phyloP scores from a whole-genome alignment of 2,329 filamentous ascomycete species.

The Stagonosporopsis chrysanthemi region DNA sequence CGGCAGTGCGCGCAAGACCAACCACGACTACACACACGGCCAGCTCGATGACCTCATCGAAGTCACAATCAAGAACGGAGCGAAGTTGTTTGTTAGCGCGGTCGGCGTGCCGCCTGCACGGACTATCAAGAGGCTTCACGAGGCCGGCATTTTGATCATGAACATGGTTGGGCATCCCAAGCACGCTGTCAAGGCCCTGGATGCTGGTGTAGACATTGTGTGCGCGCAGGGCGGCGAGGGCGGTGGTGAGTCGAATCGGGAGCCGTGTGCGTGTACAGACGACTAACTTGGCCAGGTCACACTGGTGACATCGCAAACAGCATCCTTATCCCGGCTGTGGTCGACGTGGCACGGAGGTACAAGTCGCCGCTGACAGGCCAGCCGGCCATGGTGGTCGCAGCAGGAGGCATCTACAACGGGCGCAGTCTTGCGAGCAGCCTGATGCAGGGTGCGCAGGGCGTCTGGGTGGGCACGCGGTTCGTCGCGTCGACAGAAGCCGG shows the following conservation, averaged over 20 bases:
- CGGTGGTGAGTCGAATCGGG: constrained; percentile 59
- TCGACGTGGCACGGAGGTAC: constrained; percentile 80
- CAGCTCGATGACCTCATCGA: constrained; percentile 87
- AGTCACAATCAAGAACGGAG: constrained; percentile 84
- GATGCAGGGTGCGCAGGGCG: constrained; percentile 86
- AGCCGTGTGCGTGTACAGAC: too few relatives aligned
- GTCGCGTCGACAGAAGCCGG: constrained; percentile 83
- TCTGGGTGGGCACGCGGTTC: constrained; percentile 95
- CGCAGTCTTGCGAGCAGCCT: constrained; percentile 79
- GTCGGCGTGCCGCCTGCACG: constrained; percentile 82
- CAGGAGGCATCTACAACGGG: constrained; percentile 86
- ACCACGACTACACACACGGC: constrained; percentile 93
- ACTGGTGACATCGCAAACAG: constrained; percentile 86
- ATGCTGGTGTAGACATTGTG: constrained; percentile 86
- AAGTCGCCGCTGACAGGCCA: constrained; percentile 73
- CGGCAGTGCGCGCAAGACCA: constrained; percentile 82
- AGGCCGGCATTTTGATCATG: constrained; percentile 84
- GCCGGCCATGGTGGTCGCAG: constrained; percentile 82
- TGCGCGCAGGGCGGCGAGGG: constrained; percentile 94
- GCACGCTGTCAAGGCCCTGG: constrained; percentile 87
- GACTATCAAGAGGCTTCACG: constrained; percentile 79
- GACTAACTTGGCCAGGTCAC: constrained; percentile 56
- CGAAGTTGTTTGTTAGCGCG: constrained; percentile 83
- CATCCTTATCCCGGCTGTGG: constrained; percentile 86
- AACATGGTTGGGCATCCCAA: constrained; percentile 97